Evolutionary conservation across 1,284 basidiomycete genomes (phyloP).

Genomic region (Trichosporon coremiiforme): DNA sequence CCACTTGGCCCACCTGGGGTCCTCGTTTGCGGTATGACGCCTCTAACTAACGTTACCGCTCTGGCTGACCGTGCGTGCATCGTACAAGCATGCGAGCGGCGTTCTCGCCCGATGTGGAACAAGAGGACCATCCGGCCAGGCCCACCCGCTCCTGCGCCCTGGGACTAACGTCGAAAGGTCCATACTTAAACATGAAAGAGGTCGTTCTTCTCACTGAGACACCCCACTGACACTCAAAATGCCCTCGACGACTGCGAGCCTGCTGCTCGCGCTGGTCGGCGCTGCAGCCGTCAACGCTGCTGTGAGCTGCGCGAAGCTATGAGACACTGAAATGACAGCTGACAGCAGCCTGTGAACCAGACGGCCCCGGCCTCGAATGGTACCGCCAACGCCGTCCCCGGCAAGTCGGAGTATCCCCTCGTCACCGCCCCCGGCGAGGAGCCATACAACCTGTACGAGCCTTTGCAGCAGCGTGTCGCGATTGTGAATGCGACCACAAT

Average conservation of each 20-base stretch:
- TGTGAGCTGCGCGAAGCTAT: neutral
- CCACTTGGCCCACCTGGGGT: neutral
- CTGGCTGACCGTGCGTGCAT: neutral
- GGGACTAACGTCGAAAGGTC: neutral
- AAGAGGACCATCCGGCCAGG: too few species aligned
- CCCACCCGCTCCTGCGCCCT: neutral
- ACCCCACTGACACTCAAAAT: neutral
- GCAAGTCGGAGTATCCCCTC: constrained; percentile 27
- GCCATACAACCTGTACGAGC: constrained; percentile 36
- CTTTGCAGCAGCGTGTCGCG: constrained; percentile 39
- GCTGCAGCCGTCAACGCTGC: neutral
- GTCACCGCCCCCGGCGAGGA: constrained; percentile 31
- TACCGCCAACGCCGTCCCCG: neutral
- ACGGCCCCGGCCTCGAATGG: neutral
- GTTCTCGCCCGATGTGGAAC: neutral
- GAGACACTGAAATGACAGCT: neutral
- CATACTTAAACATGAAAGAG: neutral
- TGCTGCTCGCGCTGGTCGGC: neutral
- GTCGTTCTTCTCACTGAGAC: neutral
- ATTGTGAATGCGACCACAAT: constrained; percentile 33
- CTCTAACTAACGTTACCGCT: neutral
- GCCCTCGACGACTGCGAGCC: constrained; percentile 9
- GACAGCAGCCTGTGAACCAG: constrained; percentile 10
- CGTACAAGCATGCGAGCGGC: neutral
- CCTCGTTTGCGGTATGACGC: neutral